Evolutionary conservation across 2,329 filamentous ascomycete genomes (phyloP).

Genomic region (Aspergillus sclerotialis): DNA sequence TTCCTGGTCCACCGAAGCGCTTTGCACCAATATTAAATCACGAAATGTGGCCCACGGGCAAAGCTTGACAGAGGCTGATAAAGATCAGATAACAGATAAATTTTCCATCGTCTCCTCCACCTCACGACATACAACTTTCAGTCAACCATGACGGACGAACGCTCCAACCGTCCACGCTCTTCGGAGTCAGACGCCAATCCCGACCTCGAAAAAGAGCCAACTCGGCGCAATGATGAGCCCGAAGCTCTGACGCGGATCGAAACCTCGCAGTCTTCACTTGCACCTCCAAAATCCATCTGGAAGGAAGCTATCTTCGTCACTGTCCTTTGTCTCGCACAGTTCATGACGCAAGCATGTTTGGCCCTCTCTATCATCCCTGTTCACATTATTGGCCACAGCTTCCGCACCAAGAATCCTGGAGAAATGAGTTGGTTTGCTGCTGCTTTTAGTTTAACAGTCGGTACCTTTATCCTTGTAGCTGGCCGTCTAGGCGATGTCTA

Average conservation of each 20-base stretch:
- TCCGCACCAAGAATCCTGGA: slow-evolving; percentile 35
- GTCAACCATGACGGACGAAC: no score
- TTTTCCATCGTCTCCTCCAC: no score
- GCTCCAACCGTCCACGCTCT: no score
- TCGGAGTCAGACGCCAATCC: slow-evolving; percentile 1
- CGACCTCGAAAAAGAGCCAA: slow-evolving; percentile 4
- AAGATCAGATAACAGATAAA: no score
- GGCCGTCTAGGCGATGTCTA: slow-evolving; percentile 31
- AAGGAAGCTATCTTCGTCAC: slow-evolving; percentile 22
- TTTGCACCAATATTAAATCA: no score
- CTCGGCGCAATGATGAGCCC: slow-evolving; percentile 4
- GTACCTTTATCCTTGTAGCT: slow-evolving; percentile 28
- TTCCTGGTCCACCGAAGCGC: no score
- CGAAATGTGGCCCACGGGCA: no score
- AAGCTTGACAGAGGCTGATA: no score
- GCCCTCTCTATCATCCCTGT: slow-evolving; percentile 44
- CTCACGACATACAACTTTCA: no score
- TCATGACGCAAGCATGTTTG: slow-evolving; percentile 41
- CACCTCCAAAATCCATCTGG: slow-evolving; percentile 9
- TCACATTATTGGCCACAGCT: slow-evolving; percentile 41
- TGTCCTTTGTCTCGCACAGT: slow-evolving; percentile 26
- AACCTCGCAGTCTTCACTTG: slow-evolving; percentile 9
- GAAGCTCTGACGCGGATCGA: slow-evolving; percentile 9
- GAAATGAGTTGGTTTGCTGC: slow-evolving; percentile 50
- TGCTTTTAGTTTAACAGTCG: slow-evolving; percentile 45